These are phyloP conservation scores for Phytophthora idaei DNA, from an alignment of 352 stramenopile genomes.

Conservation along the genomic window DNA sequence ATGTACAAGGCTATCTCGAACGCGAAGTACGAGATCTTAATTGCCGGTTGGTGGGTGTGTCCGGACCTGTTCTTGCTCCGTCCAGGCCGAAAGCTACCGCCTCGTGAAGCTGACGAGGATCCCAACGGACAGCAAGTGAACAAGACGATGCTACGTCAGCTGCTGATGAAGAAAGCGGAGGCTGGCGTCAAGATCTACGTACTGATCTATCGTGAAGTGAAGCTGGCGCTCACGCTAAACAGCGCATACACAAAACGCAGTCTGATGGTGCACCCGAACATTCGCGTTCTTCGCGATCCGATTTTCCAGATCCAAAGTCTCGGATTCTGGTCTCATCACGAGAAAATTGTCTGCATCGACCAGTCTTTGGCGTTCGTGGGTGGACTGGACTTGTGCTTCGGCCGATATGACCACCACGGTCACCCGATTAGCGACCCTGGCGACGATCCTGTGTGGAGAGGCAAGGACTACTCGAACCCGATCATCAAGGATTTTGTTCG, in stretches of 20 bases:
- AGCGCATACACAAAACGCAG: slow-evolving; percentile 85
- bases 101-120: slow-evolving; percentile 33
- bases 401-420: slow-evolving; percentile 83
- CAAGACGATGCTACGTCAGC: slow-evolving; percentile 74
- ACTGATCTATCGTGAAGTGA: slow-evolving; percentile 91
- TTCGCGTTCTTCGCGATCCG: slow-evolving; percentile 90
- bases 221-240: slow-evolving; percentile 88
- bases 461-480: slow-evolving; percentile 90
- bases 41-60: slow-evolving; percentile 91
- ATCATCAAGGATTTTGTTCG: slow-evolving; percentile 91
- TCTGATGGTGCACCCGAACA: slow-evolving; percentile 84
- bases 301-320: slow-evolving; percentile 91
- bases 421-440: slow-evolving; percentile 78
- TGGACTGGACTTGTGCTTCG: slow-evolving; percentile 90
- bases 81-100: slow-evolving; percentile 58
- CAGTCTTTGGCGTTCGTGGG: slow-evolving; percentile 84
- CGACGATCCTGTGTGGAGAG: slow-evolving; percentile 71
- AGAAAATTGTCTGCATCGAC: slow-evolving; percentile 93
- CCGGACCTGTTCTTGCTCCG: slow-evolving; percentile 86
- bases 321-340: slow-evolving; percentile 93
- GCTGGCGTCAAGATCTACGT: slow-evolving; percentile 90
- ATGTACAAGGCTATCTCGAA: slow-evolving; percentile 88
- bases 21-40: slow-evolving; percentile 90
- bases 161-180: slow-evolving; percentile 81
- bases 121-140: slow-evolving; percentile 50